Conservation (phyloP, 805 yeast species). For the Yueomyces sinensis region DNA sequence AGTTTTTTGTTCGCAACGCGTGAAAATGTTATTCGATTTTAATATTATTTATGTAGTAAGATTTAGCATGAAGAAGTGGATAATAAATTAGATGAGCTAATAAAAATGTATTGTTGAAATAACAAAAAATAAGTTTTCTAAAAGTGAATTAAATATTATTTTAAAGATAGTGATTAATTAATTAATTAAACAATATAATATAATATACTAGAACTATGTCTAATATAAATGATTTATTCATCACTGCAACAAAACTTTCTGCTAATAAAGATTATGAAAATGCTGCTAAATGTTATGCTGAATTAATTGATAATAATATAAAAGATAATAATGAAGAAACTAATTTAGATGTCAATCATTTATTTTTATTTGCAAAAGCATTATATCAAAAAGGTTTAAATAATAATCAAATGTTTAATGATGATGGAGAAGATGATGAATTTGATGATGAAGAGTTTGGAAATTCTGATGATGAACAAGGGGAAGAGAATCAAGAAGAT, state of each 20-base stretch:
- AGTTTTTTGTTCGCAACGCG: too few relatives aligned
- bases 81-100: too few relatives aligned
- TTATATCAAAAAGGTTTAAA: conserved; percentile 2
- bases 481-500: conserved; percentile 19
- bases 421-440: conserved; percentile 3
- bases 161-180: too few relatives aligned
- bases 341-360: conserved; percentile 1
- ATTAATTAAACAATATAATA: too few relatives aligned
- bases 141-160: too few relatives aligned
- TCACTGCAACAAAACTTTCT: conserved; percentile 50
- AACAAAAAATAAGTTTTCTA: too few relatives aligned
- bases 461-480: conserved; percentile 2
- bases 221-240: conserved; percentile 33
- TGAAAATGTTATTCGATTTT: too few relatives aligned
- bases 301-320: conserved; percentile 27
- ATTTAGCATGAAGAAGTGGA: too few relatives aligned
- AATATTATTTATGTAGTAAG: too few relatives aligned
- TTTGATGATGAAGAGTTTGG: conserved; percentile 4
- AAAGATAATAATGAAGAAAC: not conserved
- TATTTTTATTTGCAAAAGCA: conserved; percentile 1
- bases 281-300: conserved; percentile 61
- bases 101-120: too few relatives aligned
- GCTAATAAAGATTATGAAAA: conserved; percentile 51
- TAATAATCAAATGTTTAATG: conserved; percentile 4
- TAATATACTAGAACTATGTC: too few relatives aligned